Evolutionary conservation across 495 filamentous ascomycete genomes (phyloP).

Genomic region (Neurospora africana): DNA sequence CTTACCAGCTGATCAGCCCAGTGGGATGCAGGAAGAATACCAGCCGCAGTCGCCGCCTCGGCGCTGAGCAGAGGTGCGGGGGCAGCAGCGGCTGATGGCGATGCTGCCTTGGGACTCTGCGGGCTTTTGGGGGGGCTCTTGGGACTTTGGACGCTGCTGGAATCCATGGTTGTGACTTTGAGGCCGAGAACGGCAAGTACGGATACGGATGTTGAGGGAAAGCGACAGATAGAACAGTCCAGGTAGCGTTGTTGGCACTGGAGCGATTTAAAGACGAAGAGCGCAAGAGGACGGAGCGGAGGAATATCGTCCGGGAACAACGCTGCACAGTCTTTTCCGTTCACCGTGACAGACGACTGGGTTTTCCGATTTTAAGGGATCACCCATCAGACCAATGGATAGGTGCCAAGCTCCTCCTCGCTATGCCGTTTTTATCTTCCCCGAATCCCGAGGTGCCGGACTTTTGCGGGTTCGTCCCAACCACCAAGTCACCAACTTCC

Average conservation of each 20-base stretch:
- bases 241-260: neutral
- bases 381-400: neutral
- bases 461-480: no score
- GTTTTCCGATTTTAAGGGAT: neutral
- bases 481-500: no score
- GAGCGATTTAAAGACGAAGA: neutral
- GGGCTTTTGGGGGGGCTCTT: neutral
- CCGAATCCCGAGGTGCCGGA: neutral
- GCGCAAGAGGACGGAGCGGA: neutral
- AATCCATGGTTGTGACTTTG: neutral
- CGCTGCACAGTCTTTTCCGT: neutral
- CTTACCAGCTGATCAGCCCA: neutral
- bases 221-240: neutral
- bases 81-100: neutral
- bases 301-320: neutral
- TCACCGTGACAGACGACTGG: neutral
- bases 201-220: neutral
- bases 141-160: neutral
- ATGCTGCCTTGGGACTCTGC: neutral
- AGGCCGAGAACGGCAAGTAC: neutral
- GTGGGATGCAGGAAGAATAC: slow-evolving; percentile 1
- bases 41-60: neutral
- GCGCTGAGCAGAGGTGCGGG: neutral
- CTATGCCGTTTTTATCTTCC: neutral
- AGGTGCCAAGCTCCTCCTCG: neutral